A percentile compares a stretch with the other conserved stretches of the same genome.
These are phyloP conservation scores for Metschnikowia continentalis DNA, from an alignment of 805 yeast genomes.

Conservation along the genomic window DNA sequence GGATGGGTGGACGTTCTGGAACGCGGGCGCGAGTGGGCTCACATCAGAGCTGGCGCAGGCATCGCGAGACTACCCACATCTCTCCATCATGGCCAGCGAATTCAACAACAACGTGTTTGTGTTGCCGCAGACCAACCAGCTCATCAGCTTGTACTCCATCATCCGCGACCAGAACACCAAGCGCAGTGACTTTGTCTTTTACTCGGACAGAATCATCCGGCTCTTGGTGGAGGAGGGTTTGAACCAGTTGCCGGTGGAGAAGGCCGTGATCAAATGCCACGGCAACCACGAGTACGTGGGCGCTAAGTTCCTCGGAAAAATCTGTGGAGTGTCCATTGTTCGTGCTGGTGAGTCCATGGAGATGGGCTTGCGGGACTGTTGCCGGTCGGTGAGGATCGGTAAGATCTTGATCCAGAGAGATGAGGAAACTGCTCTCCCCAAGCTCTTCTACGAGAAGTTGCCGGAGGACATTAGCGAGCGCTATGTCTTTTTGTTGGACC, in stretches of 20 bases:
- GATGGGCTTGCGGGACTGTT: slow-evolving; percentile 95
- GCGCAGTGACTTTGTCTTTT: slow-evolving; percentile 91
- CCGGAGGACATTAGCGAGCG: slow-evolving; percentile 89
- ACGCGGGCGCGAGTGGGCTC: too few relatives aligned
- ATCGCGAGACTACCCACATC: slow-evolving; percentile 1
- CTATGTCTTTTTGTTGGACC: slow-evolving; percentile 88
- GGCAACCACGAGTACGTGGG: slow-evolving; percentile 72
- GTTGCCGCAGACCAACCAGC: slow-evolving; percentile 85
- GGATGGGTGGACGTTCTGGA: too few relatives aligned
- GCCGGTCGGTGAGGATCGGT: slow-evolving; percentile 93
- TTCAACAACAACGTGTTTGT: slow-evolving; percentile 53
- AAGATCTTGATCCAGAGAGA: slow-evolving; percentile 96
- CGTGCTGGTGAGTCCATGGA: slow-evolving; percentile 99
- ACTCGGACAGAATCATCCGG: slow-evolving; percentile 91
- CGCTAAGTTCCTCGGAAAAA: slow-evolving; percentile 79
- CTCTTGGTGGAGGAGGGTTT: slow-evolving; percentile 92
- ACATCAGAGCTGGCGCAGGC: not conserved
- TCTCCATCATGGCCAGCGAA: slow-evolving; percentile 19
- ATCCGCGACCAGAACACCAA: slow-evolving; percentile 78
- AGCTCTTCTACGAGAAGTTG: slow-evolving; percentile 85
- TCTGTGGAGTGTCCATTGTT: slow-evolving; percentile 96
- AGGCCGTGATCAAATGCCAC: slow-evolving; percentile 66
- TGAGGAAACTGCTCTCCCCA: slow-evolving; percentile 94
- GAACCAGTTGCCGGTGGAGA: slow-evolving; percentile 86
- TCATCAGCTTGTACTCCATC: slow-evolving; percentile 81